phyloP scores from a whole-genome alignment of 2,329 filamentous ascomycete genomes.

The Byssochlamys sp. region DNA sequence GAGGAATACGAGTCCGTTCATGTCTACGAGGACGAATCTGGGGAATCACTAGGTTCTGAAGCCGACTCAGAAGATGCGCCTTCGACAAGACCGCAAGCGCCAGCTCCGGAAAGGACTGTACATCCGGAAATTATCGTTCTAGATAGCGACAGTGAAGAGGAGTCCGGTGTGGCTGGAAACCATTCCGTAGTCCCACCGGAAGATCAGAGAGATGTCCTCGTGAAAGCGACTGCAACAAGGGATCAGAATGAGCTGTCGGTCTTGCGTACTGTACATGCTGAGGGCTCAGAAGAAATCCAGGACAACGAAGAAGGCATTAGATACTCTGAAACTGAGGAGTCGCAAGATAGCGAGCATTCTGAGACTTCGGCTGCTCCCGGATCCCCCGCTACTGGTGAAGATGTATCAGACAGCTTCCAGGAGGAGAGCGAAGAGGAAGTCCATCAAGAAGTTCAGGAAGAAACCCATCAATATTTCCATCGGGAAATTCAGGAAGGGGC shows the following conservation, averaged over 20 bases:
- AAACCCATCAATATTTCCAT: no score
- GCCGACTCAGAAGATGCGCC: constrained; percentile 8
- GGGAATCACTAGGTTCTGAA: constrained; percentile 10
- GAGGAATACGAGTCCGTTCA: constrained; percentile 7
- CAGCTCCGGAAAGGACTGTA: constrained; percentile 6
- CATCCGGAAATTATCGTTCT: constrained; percentile 32
- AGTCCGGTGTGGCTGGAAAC: constrained; percentile 9
- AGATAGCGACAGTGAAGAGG: constrained; percentile 35
- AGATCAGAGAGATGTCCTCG: background rate
- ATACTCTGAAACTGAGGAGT: background rate
- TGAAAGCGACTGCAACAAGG: constrained; percentile 1
- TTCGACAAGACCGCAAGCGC: constrained; percentile 1
- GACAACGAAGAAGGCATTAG: background rate
- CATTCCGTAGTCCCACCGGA: background rate
- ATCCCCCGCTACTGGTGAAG: background rate
- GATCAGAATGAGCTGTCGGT: background rate
- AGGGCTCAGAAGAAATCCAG: background rate
- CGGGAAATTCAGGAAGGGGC: no score
- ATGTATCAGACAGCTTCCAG: background rate
- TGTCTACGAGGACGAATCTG: constrained; percentile 8
- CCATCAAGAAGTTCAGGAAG: no score
- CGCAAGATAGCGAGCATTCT: background rate
- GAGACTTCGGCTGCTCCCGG: background rate
- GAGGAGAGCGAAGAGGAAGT: background rate
- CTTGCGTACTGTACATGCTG: background rate